Conservation (phyloP, 306 rosid genomes). For the Trifolium fragiferum region DNA sequence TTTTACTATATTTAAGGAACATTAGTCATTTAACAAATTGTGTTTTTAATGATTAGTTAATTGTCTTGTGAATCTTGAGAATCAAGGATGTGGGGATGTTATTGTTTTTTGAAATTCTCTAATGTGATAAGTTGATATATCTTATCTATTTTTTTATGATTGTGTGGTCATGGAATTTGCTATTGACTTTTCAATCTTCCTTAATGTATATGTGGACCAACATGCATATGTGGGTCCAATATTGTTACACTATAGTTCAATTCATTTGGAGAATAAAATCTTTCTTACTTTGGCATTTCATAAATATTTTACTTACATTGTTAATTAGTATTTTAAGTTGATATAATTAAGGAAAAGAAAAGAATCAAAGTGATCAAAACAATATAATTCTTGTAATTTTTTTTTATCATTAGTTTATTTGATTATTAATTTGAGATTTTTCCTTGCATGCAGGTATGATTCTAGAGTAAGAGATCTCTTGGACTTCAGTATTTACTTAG, state of each 20-base stretch:
- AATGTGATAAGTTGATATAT: constrained; percentile 39
- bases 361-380: too few relatives aligned
- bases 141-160: constrained; percentile 50
- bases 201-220: constrained; percentile 47
- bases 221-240: constrained; percentile 29
- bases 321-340: not conserved
- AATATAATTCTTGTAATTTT: too few relatives aligned
- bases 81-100: constrained; percentile 26
- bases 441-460: constrained; percentile 67
- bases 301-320: constrained; percentile 14
- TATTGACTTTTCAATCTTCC: constrained; percentile 40
- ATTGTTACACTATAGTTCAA: constrained; percentile 17
- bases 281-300: constrained; percentile 15
- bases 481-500: constrained; percentile 98
- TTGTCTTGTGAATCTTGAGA: constrained; percentile 41
- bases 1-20: not conserved
- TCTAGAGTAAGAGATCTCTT: constrained; percentile 84
- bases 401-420: not conserved
- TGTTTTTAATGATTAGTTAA: constrained; percentile 23
- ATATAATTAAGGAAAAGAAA: too few relatives aligned
- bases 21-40: constrained; percentile 7
- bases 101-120: constrained; percentile 29
- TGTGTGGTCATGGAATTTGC: constrained; percentile 55
- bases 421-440: constrained; percentile 22
- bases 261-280: constrained; percentile 5